phyloP scores from a whole-genome alignment of 345 rosid species.

The Syzygium oleosum region DNA sequence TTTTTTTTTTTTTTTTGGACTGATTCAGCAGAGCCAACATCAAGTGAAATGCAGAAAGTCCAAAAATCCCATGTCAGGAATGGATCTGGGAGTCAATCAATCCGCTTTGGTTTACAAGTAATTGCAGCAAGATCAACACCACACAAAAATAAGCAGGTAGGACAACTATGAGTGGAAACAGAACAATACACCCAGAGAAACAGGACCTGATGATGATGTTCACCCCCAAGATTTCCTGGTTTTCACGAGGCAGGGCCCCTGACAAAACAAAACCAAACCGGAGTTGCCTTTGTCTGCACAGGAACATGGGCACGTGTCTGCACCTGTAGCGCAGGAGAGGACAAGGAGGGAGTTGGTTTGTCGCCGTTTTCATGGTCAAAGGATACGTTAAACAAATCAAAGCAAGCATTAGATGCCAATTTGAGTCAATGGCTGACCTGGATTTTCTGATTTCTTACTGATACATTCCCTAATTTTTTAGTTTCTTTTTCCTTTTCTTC shows the following conservation, averaged over 20 bases:
- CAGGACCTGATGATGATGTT: not conserved
- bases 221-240: not conserved
- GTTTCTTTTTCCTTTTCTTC: no score
- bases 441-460: not conserved
- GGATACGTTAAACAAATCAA: not conserved
- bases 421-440: not conserved
- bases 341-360: not conserved
- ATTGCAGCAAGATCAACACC: not conserved
- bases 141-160: not conserved
- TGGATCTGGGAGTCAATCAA: not conserved
- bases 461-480: not conserved
- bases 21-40: not conserved
- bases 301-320: not conserved
- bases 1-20: not conserved
- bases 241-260: no score
- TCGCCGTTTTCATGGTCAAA: not conserved
- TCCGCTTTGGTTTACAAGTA: rapidly evolving
- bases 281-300: not conserved
- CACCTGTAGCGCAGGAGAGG: not conserved
- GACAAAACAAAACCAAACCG: no score
- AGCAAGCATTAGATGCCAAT: not conserved
- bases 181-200: not conserved
- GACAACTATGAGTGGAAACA: not conserved
- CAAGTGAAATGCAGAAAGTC: not conserved
- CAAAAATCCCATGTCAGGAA: not conserved